These are phyloP conservation scores for Mycena chlorophos DNA, from an alignment of 768 basidiomycete species.

Conservation along the genomic window DNA sequence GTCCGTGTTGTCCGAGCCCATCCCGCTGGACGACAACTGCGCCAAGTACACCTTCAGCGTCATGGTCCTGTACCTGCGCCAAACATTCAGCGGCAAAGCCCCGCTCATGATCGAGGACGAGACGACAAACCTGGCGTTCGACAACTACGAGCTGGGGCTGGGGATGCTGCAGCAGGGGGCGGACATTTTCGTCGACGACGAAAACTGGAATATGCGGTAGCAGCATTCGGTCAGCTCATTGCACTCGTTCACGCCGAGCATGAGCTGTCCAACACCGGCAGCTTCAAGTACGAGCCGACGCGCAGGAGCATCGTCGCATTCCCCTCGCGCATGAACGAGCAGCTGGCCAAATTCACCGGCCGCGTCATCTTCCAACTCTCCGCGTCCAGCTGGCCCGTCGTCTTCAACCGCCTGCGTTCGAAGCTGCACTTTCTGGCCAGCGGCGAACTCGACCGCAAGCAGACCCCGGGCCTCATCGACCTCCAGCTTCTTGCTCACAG, in stretches of 20 bases:
- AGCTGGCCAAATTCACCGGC: conserved; percentile 72
- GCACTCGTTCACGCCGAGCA: conserved; percentile 18
- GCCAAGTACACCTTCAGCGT: conserved; percentile 81
- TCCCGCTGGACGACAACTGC: conserved; percentile 77
- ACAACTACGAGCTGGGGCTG: conserved; percentile 55
- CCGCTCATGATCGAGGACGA: conserved; percentile 60
- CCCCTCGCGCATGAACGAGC: conserved; percentile 52
- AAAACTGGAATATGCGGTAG: not conserved
- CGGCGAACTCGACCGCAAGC: conserved; percentile 29
- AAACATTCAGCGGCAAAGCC: conserved; percentile 58
- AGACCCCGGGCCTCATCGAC: conserved; percentile 66
- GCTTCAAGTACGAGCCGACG: conserved; percentile 58
- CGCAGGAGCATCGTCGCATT: conserved; percentile 61
- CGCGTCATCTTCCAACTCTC: conserved; percentile 85
- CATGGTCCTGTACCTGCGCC: conserved; percentile 79
- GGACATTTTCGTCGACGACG: conserved; percentile 2
- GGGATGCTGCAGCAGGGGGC: not conserved
- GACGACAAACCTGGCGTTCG: conserved; percentile 63
- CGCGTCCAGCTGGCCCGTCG: conserved; percentile 82
- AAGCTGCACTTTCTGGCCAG: conserved; percentile 68
- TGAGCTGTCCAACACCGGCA: conserved; percentile 42
- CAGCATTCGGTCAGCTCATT: conserved; percentile 1
- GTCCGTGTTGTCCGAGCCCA: conserved; percentile 53
- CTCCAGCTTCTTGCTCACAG: conserved; percentile 77
- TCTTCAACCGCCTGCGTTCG: conserved; percentile 65